These are phyloP conservation scores for Dictyophora rubrovolvata DNA, from an alignment of 768 basidiomycete species.

Conservation along the genomic window DNA sequence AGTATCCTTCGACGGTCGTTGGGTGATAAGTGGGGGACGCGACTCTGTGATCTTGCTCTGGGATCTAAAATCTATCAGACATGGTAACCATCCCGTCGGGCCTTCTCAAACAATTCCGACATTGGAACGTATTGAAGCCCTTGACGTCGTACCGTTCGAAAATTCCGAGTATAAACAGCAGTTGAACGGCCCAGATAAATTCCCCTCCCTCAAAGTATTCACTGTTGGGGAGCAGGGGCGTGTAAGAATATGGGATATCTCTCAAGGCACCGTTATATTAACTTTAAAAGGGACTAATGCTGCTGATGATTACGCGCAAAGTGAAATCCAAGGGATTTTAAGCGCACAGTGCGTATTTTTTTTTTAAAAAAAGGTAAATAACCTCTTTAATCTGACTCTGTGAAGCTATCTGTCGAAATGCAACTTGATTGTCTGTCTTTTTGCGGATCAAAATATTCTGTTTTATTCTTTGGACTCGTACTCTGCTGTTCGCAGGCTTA, in stretches of 20 bases:
- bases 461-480: constrained; percentile 72
- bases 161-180: constrained; percentile 35
- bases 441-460: constrained; percentile 95
- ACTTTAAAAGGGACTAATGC: constrained; percentile 43
- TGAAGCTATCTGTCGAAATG: constrained; percentile 57
- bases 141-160: constrained; percentile 46
- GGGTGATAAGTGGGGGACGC: constrained; percentile 84
- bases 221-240: constrained; percentile 89
- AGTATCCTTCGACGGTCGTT: constrained; percentile 75
- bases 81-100: constrained; percentile 34
- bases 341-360: constrained; percentile 60
- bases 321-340: constrained; percentile 78
- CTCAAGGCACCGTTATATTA: constrained; percentile 51
- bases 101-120: constrained; percentile 66
- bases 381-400: neutral
- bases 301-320: constrained; percentile 41
- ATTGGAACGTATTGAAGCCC: constrained; percentile 79
- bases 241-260: constrained; percentile 77
- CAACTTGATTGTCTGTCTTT: constrained; percentile 67
- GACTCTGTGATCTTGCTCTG: constrained; percentile 91
- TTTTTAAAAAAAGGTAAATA: neutral
- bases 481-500: constrained; percentile 64
- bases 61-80: constrained; percentile 54
- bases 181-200: constrained; percentile 32
- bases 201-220: constrained; percentile 49